Conservation (phyloP, 2,329 filamentous ascomycete genomes). For the Curvularia sp. region DNA sequence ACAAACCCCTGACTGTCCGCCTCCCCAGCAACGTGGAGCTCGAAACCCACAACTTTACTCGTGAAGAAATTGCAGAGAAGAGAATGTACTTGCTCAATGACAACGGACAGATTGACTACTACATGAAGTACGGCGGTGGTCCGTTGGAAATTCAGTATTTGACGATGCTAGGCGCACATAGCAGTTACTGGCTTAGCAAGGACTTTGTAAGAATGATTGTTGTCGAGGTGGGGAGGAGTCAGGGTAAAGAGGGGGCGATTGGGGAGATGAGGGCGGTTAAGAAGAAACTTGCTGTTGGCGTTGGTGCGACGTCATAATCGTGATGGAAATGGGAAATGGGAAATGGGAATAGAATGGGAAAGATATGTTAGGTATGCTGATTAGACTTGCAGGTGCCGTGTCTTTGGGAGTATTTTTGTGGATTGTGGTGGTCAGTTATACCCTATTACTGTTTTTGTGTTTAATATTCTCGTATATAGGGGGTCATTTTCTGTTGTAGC, state of each 20-base stretch:
- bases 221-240: slow-evolving; percentile 79
- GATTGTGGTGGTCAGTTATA: not conserved
- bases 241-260: slow-evolving; percentile 68
- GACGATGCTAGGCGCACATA: slow-evolving; percentile 95
- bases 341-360: not conserved
- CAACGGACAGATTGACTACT: slow-evolving; percentile 95
- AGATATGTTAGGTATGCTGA: not conserved
- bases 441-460: not conserved
- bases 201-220: slow-evolving; percentile 94
- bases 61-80: slow-evolving; percentile 90
- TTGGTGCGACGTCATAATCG: not conserved
- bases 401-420: not conserved
- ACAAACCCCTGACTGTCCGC: slow-evolving; percentile 44
- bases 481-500: not conserved
- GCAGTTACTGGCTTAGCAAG: slow-evolving; percentile 86
- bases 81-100: slow-evolving; percentile 89
- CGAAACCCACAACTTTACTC: slow-evolving; percentile 92
- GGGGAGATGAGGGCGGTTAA: slow-evolving; percentile 63
- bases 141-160: slow-evolving; percentile 94
- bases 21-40: slow-evolving; percentile 73
- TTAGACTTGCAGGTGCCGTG: not conserved
- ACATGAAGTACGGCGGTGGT: slow-evolving; percentile 80
- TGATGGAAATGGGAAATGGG: not conserved
- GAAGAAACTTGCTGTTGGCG: slow-evolving; percentile 45
- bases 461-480: not conserved